phyloP scores from a whole-genome alignment of 495 filamentous ascomycete species.

The Trichoderma gamsii region DNA sequence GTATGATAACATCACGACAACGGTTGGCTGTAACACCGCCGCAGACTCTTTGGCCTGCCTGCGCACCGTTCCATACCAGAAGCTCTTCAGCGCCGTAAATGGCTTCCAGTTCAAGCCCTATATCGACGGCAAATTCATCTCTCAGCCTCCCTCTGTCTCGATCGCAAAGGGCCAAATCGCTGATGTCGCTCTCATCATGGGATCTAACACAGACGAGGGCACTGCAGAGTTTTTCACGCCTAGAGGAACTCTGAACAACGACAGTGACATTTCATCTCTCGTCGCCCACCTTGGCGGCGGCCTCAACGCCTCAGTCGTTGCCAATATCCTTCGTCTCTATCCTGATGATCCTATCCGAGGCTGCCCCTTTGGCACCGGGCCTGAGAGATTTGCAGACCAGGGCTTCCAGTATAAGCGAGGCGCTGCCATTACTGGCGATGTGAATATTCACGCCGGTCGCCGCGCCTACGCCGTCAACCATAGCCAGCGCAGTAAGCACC shows the following conservation, averaged over 20 bases:
- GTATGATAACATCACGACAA: constrained; percentile 8
- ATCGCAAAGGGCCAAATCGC: constrained; percentile 5
- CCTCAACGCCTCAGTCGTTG: constrained; percentile 14
- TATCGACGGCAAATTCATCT: not conserved
- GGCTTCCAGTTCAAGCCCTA: constrained; percentile 7
- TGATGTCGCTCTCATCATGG: constrained; percentile 9
- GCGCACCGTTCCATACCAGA: not conserved
- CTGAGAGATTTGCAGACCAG: constrained; percentile 27
- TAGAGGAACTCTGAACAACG: not conserved
- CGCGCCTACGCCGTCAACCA: constrained; percentile 15
- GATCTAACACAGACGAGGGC: constrained; percentile 3
- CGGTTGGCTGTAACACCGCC: constrained; percentile 1
- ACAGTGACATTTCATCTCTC: not conserved
- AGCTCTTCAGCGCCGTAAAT: not conserved
- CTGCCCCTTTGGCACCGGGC: constrained; percentile 34
- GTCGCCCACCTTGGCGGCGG: constrained; percentile 15
- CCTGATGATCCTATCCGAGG: constrained; percentile 40
- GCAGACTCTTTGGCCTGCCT: constrained; percentile 5
- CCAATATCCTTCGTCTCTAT: constrained; percentile 34
- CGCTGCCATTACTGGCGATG: constrained; percentile 24
- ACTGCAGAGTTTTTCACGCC: constrained; percentile 5
- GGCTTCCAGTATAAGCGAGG: constrained; percentile 26
- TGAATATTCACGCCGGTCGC: constrained; percentile 22
- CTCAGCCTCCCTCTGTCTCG: not conserved
- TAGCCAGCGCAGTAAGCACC: constrained; percentile 7